A percentile compares a stretch with the other conserved stretches of the same genome.
phyloP scores from a whole-genome alignment of 75 land plant species.

The Selaginella tamariscina region DNA sequence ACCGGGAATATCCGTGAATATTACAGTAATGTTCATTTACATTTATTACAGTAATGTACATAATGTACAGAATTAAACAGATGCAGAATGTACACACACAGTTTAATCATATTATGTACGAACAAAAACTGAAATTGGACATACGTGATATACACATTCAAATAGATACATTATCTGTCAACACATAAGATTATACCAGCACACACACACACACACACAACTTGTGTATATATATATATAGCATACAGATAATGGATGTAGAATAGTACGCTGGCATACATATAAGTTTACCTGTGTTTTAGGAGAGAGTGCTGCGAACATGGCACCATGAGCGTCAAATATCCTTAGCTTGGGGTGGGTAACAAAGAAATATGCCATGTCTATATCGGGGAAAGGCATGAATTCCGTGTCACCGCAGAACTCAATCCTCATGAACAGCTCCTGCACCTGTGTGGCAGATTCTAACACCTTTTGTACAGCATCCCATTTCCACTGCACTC shows the following conservation, averaged over 20 bases:
- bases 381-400: constrained; percentile 66
- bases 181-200: background rate
- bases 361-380: constrained; percentile 61
- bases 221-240: no score
- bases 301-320: constrained; percentile 77
- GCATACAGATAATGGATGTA: background rate
- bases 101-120: no score
- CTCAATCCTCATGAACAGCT: constrained; percentile 66
- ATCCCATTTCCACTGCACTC: constrained; percentile 75
- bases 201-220: background rate
- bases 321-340: constrained; percentile 78
- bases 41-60: no score
- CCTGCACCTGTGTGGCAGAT: constrained; percentile 49
- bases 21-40: no score
- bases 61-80: no score
- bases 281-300: constrained; percentile 41
- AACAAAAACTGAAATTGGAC: no score
- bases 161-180: background rate
- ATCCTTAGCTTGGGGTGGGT: constrained; percentile 47
- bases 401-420: constrained; percentile 58
- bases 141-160: background rate
- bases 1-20: background rate
- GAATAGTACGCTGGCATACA: constrained; percentile 24
- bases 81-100: no score
- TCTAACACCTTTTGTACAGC: constrained; percentile 53